These are phyloP conservation scores for Cystobasidium tubakii DNA, from an alignment of 768 basidiomycete species.

Conservation along the genomic window DNA sequence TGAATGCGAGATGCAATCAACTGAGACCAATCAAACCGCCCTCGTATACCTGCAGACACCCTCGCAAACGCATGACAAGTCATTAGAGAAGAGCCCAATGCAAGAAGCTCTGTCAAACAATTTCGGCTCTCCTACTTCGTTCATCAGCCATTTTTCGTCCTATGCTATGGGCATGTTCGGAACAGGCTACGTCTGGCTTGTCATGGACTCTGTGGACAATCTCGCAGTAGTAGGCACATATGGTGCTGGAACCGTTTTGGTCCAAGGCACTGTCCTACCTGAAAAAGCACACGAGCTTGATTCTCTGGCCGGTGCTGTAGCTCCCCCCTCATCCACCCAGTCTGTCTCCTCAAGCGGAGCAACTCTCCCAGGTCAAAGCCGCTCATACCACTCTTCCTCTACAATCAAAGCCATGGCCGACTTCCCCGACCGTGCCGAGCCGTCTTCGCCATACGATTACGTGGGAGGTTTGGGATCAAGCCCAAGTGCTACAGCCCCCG, in stretches of 20 bases:
- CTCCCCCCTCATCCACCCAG: neutral
- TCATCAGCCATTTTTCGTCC: constrained; percentile 71
- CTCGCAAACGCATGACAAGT: neutral
- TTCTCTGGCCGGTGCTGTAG: constrained; percentile 18
- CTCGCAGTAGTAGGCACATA: constrained; percentile 76
- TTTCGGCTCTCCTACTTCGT: constrained; percentile 61
- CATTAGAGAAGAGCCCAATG: neutral
- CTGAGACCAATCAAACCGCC: too few relatives aligned
- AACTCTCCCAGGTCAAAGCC: neutral
- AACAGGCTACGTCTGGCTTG: constrained; percentile 82
- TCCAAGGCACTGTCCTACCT: constrained; percentile 49
- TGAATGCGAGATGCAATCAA: neutral
- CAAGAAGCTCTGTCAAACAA: constrained; percentile 6
- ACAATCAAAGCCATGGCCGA: neutral
- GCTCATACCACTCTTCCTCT: constrained; percentile 9
- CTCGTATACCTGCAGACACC: constrained; percentile 2
- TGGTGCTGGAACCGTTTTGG: constrained; percentile 78
- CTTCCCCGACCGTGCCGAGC: neutral
- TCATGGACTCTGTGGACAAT: constrained; percentile 60
- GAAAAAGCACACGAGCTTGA: constrained; percentile 46
- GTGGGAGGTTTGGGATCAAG: neutral
- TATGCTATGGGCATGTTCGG: constrained; percentile 71
- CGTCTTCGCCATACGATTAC: neutral
- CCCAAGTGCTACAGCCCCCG: neutral
- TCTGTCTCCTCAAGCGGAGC: neutral